phyloP scores from a whole-genome alignment of 495 filamentous ascomycete species.

The Pyronema omphalodes region DNA sequence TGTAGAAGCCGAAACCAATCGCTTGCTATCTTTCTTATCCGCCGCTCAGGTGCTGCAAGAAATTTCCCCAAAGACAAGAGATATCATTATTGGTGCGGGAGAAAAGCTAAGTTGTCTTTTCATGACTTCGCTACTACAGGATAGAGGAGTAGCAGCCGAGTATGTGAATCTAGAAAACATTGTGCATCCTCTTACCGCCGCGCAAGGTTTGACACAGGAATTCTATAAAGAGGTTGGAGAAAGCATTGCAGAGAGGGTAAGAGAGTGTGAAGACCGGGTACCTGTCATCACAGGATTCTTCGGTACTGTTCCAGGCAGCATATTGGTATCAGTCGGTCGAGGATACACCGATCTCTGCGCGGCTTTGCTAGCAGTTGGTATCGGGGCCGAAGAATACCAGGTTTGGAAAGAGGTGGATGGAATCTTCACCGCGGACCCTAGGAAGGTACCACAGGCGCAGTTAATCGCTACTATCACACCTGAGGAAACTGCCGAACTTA shows the following conservation, averaged over 20 bases:
- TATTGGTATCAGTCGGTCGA: constrained; percentile 49
- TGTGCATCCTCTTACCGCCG: constrained; percentile 29
- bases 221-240: constrained; percentile 61
- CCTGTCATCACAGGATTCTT: constrained; percentile 77
- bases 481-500: constrained; percentile 74
- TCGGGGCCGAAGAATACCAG: constrained; percentile 62
- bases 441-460: constrained; percentile 69
- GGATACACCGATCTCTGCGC: constrained; percentile 86
- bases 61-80: constrained; percentile 64
- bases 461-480: constrained; percentile 64
- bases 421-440: constrained; percentile 75
- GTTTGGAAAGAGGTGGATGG: constrained; percentile 91
- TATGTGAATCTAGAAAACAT: constrained; percentile 54
- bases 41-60: constrained; percentile 38
- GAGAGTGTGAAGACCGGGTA: constrained; percentile 48
- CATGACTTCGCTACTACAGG: constrained; percentile 64
- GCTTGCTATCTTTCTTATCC: constrained; percentile 39
- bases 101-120: constrained; percentile 86
- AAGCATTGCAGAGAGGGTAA: constrained; percentile 46
- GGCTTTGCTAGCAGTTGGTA: constrained; percentile 60
- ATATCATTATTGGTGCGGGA: constrained; percentile 78
- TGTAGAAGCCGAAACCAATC: constrained; percentile 54
- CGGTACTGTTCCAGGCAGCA: constrained; percentile 52
- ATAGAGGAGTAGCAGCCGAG: constrained; percentile 61
- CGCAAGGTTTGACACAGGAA: constrained; percentile 46